These are phyloP conservation scores for Knoxdaviesia proteae DNA, from an alignment of 2,329 filamentous ascomycete species.

Conservation along the genomic window DNA sequence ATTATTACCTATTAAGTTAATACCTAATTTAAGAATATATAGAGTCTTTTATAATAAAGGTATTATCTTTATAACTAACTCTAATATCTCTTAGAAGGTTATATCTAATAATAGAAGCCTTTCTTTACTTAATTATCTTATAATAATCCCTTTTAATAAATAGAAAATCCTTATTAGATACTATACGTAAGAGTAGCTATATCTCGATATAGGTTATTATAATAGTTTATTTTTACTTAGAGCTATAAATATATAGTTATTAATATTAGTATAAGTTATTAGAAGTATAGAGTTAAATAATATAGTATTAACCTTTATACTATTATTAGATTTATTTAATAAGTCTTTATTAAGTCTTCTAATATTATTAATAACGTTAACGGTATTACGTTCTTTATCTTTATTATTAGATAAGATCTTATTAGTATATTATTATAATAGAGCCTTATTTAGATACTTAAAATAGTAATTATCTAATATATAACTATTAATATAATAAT, in stretches of 20 bases:
- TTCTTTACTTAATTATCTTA: too few species aligned
- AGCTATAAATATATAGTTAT: background rate
- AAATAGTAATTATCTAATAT: background rate
- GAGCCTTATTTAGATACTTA: background rate
- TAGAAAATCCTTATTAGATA: too few species aligned
- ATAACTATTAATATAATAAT: conserved; percentile 1
- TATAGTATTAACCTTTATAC: background rate
- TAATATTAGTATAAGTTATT: background rate
- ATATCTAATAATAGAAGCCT: too few species aligned
- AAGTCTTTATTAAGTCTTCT: background rate
- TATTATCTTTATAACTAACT: too few species aligned
- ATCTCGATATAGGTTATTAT: too few species aligned
- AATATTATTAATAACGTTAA: background rate
- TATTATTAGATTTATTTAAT: background rate
- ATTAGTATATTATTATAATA: conserved; percentile 1
- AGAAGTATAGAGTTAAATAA: background rate
- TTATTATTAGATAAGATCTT: background rate
- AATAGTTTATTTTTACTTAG: background rate
- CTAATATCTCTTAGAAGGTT: too few species aligned
- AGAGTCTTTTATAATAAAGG: too few species aligned
- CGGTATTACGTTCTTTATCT: background rate
- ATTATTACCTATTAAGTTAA: too few species aligned
- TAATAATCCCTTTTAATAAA: too few species aligned
- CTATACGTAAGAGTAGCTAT: too few species aligned
- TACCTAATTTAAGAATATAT: too few species aligned